These are phyloP conservation scores for Elongisporangium senticosum DNA, from an alignment of 352 stramenopile genomes.

Conservation along the genomic window DNA sequence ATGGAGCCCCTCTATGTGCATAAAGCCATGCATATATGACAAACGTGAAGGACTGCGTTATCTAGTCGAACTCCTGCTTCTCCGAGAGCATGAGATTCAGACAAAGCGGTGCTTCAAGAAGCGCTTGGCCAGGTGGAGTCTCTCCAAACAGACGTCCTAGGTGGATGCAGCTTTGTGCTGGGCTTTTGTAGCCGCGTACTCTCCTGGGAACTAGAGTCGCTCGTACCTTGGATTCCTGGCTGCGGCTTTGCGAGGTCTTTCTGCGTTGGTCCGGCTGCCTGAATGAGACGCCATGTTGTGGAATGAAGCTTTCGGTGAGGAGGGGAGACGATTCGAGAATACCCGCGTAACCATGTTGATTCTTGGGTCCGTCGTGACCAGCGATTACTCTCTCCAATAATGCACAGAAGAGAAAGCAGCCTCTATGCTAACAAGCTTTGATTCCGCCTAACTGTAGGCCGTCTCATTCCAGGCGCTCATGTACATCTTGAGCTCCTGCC, in stretches of 20 bases:
- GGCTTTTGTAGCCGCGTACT: neutral
- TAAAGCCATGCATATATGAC: too few species aligned
- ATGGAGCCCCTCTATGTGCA: too few species aligned
- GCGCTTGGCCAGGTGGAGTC: neutral
- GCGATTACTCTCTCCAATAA: too few species aligned
- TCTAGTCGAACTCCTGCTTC: neutral
- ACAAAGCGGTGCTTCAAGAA: neutral
- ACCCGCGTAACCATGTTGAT: neutral
- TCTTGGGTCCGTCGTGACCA: too few species aligned
- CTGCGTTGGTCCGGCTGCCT: neutral
- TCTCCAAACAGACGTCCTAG: neutral
- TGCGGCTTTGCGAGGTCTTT: too few species aligned
- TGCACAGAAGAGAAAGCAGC: too few species aligned
- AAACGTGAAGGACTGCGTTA: too few species aligned
- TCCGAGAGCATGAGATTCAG: neutral
- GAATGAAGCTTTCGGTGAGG: neutral
- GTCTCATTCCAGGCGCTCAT: too few species aligned
- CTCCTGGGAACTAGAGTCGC: neutral
- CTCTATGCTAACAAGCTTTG: too few species aligned
- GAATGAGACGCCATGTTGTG: neutral
- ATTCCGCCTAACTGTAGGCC: too few species aligned
- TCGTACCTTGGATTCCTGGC: neutral
- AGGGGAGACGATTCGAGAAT: neutral
- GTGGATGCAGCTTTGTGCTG: neutral
- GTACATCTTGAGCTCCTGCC: too few species aligned